Base-by-base conservation (phyloP, 1,284 basidiomycete genomes). In the Phellopilus nigrolimitatus region DNA sequence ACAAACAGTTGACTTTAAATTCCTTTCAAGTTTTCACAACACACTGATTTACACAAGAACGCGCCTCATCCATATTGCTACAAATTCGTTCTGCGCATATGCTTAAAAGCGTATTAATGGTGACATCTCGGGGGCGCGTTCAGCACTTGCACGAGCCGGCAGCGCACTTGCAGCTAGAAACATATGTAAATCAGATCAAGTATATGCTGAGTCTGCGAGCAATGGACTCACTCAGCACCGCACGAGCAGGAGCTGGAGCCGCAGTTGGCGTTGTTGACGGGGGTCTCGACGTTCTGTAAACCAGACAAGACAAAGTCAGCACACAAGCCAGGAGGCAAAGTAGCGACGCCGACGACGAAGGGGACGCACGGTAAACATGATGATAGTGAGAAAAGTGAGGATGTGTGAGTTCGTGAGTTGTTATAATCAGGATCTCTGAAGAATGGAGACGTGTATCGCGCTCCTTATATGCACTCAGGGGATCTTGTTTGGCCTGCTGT, bases 101-200 rank as follows among this genome's bases (percentile, higher is more conserved):
- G n/a, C n/a, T n/a, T n/a, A 30, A 30, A 12, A 12, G 12, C 28
- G 12, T 6, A 12, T 7, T 30, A 6, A 30, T 7, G 28, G 28
- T 30, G 28, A 30, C 12, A 12, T 30, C n/a, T n/a, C n/a, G n/a
- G 12, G 28, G 28, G 28, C 12, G 28, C 28, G 28, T 12, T 30
- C 65, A 80, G 72, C 79, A 82, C 68, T 80, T 80, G 79, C 79
- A 82, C 59, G 77, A 73, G 53, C 72, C 74, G 47, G 75, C 62
- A 70, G 77, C 75, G 74, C 79, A 81, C 40, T 57, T 53, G 68
- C 79, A 83, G 53, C 79, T 82, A n/a, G 55, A 13, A 52, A 19
- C 3, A n/a, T 17, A 33, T 7, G n/a, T 43, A 22, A 40, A 24
- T 24, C 24, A 52, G 17, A 5, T 27, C 28, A 30, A 12, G 12